Percentiles rank a stretch among this genome's conserved stretches.
These are phyloP conservation scores for Quercus variabilis DNA, from an alignment of 306 rosid genomes.

Conservation along the genomic window DNA sequence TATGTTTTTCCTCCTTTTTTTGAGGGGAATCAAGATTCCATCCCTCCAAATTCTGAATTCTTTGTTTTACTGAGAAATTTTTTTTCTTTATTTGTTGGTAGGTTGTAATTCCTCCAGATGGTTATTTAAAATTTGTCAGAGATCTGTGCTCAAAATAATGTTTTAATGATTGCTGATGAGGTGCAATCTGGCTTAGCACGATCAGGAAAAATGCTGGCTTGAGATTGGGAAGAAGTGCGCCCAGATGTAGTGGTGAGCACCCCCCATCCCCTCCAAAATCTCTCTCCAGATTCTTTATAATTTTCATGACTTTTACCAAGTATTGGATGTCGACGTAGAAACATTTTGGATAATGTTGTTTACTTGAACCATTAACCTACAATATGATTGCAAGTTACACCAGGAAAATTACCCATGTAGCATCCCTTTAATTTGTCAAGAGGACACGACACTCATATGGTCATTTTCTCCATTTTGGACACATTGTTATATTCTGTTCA, in stretches of 20 bases:
- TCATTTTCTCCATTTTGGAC: background rate
- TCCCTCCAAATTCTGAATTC: background rate
- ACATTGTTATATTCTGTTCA: background rate
- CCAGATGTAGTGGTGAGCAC: slow-evolving; percentile 86
- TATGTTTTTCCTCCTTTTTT: too few relatives aligned
- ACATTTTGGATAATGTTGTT: background rate
- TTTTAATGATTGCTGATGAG: slow-evolving; percentile 93
- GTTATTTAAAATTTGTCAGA: slow-evolving; percentile 86
- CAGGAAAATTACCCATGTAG: background rate
- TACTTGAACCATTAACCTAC: background rate
- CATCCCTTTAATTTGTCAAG: background rate
- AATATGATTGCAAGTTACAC: background rate
- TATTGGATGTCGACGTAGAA: background rate
- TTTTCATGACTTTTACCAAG: background rate
- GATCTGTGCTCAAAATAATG: slow-evolving; percentile 81
- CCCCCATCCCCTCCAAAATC: background rate
- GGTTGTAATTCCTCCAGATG: slow-evolving; percentile 87
- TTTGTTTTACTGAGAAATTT: slow-evolving; percentile 13
- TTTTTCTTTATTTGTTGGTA: slow-evolving; percentile 20
- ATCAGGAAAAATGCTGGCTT: slow-evolving; percentile 90
- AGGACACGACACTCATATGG: background rate
- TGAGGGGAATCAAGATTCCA: background rate
- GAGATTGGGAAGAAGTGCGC: slow-evolving; percentile 95
- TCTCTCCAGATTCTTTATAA: background rate
- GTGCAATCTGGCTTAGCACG: slow-evolving; percentile 90